Percentiles rank a stretch among this genome's conserved stretches.
These are phyloP conservation scores for Gynostemma pentaphyllum DNA, from an alignment of 306 rosid species.

Conservation along the genomic window DNA sequence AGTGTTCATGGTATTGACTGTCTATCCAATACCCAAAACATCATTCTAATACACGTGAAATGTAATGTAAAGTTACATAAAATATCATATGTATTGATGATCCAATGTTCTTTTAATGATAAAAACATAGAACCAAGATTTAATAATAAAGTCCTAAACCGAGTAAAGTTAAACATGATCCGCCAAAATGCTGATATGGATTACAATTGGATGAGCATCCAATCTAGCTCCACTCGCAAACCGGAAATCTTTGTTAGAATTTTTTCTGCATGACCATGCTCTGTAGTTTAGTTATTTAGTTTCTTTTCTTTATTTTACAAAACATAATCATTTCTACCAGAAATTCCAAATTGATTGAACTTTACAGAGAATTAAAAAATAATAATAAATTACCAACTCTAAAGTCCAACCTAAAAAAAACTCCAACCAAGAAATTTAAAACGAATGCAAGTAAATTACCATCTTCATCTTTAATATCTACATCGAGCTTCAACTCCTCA, in stretches of 20 bases:
- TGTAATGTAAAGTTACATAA: not conserved
- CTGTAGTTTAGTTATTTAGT: not conserved
- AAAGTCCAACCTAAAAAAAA: not conserved
- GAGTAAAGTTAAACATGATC: not conserved
- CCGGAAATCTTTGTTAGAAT: not conserved
- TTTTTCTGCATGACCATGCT: not conserved
- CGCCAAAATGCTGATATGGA: not conserved
- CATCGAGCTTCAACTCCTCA: slow-evolving; percentile 62
- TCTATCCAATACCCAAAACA: not conserved
- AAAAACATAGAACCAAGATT: too few relatives aligned
- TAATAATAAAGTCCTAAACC: not conserved
- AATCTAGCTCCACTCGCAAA: not conserved
- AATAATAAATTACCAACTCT: not conserved
- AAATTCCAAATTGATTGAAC: not conserved
- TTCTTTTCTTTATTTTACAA: not conserved
- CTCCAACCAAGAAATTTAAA: not conserved
- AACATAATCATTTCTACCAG: not conserved
- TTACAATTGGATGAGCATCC: not conserved
- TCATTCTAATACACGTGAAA: not conserved
- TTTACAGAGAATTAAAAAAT: not conserved
- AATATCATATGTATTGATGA: not conserved
- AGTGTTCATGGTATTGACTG: not conserved
- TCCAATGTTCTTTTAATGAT: too few relatives aligned
- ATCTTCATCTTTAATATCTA: slow-evolving; percentile 78
- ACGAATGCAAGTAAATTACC: slow-evolving; percentile 21